Base-by-base conservation (phyloP, 495 filamentous ascomycete species). In the Geopyxis carbonaria region DNA sequence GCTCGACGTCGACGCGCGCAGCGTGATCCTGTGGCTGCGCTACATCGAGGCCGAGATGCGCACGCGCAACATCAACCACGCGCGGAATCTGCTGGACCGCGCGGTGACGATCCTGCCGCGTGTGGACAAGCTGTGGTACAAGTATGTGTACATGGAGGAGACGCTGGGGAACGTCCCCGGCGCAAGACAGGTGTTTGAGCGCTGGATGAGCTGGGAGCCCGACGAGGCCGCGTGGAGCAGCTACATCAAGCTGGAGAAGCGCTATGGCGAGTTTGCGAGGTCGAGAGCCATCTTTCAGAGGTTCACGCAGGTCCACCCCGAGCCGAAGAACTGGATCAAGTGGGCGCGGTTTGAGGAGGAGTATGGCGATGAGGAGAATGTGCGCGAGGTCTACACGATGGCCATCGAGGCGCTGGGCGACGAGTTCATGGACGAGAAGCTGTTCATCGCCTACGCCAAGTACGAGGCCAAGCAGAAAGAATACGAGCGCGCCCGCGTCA, bases 81-180 rank as follows among this genome's bases (percentile, higher is more conserved):
- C 89, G 22, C 67, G 89, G 40, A 97, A 97, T 53, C 60, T 97
- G 28, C 69, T 95, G 22, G 89, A 97, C 56, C 81, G 89, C 34
- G 91, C 91, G 24, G 83, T 97, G 34, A 89, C 86, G 1, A 83
- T 89, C 40, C 64, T 94, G 22, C 89, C 89, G 22, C 66, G 89
- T 24, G 69, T 94, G 20, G 80, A 93, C 57, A 94, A 94, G 63
- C 64, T 97, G 36, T 97, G 89, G 89, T 95, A 87, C 61, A 93
- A 94, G 57, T 95, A 93, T 68, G 82, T 92, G 21, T 93, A 93
- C 54, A 92, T 95, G 80, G 89, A 94, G 58, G 91, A 97, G 67
- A 95, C 85, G 35, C 64, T 97, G 29, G 78, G 80, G 4, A 94
- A 97, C 49, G 76, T 97, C 28, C 73, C 86, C 5, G 89, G 89